A percentile compares a stretch with the other conserved stretches of the same genome.
Evolutionary conservation across 805 yeast species (phyloP).

Genomic region (Kodamaea hsintzibuensis): DNA sequence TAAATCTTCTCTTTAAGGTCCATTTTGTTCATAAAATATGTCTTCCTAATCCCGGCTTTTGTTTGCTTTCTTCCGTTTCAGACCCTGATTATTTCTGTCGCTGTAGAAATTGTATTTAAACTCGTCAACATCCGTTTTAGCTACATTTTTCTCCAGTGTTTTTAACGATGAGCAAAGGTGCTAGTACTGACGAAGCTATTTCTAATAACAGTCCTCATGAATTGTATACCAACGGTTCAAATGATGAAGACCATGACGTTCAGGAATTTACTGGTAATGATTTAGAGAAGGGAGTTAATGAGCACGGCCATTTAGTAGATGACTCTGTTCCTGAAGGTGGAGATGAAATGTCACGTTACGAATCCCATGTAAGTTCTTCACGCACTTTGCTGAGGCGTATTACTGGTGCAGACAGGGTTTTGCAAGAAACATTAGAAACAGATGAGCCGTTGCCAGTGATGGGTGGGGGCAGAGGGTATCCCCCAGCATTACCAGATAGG

Average conservation of each 20-base stretch:
- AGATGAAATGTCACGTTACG: constrained; percentile 26
- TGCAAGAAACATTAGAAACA: constrained; percentile 22
- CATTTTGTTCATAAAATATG: too few species aligned
- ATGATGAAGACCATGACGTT: constrained; percentile 8
- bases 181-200: background rate
- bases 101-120: background rate
- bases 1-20: too few species aligned
- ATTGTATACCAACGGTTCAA: background rate
- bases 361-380: constrained; percentile 22
- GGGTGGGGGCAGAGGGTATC: constrained; percentile 69
- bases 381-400: constrained; percentile 21
- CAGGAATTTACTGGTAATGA: constrained; percentile 14
- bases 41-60: background rate
- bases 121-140: background rate
- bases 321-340: constrained; percentile 15
- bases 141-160: too few species aligned
- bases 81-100: background rate
- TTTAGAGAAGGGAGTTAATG: constrained; percentile 6
- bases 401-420: constrained; percentile 22
- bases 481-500: constrained; percentile 58
- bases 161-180: background rate
- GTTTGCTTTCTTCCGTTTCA: background rate
- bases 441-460: constrained; percentile 44
- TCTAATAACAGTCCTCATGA: background rate
- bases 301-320: constrained; percentile 1